These are phyloP conservation scores for Suhomyces vadensis DNA, from an alignment of 805 yeast species.

Conservation along the genomic window DNA sequence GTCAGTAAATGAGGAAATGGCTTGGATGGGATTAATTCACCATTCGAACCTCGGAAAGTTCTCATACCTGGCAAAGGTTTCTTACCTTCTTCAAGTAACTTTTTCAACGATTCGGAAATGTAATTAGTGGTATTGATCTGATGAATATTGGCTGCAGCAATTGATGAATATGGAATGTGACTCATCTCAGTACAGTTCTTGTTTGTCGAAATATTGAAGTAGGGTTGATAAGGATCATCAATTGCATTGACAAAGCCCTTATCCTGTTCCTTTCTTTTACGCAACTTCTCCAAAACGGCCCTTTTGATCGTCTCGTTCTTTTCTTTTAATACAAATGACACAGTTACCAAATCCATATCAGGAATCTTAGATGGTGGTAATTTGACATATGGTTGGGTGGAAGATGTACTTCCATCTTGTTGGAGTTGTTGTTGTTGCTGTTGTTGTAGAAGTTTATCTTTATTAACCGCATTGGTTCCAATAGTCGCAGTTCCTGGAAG, in stretches of 20 bases:
- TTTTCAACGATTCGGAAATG: constrained; percentile 41
- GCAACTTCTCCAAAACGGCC: constrained; percentile 84
- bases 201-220: constrained; percentile 62
- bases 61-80: constrained; percentile 45
- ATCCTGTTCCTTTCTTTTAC: constrained; percentile 68
- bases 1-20: constrained; percentile 52
- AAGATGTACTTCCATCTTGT: constrained; percentile 18
- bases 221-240: constrained; percentile 84
- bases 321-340: constrained; percentile 68
- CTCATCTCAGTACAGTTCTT: constrained; percentile 52
- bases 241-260: constrained; percentile 80
- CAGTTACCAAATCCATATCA: constrained; percentile 84
- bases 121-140: constrained; percentile 64
- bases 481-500: constrained; percentile 13
- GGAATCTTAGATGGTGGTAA: constrained; percentile 91
- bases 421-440: constrained; percentile 13
- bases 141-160: constrained; percentile 63
- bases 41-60: constrained; percentile 51
- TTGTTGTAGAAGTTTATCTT: constrained; percentile 14
- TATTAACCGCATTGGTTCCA: constrained; percentile 15
- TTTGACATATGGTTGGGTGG: constrained; percentile 78
- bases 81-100: constrained; percentile 46
- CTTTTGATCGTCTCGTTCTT: constrained; percentile 75
- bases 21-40: constrained; percentile 49
- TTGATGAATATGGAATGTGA: constrained; percentile 79